Base-by-base conservation (phyloP, 2,329 filamentous ascomycete genomes). In the Aureobasidium lini region DNA sequence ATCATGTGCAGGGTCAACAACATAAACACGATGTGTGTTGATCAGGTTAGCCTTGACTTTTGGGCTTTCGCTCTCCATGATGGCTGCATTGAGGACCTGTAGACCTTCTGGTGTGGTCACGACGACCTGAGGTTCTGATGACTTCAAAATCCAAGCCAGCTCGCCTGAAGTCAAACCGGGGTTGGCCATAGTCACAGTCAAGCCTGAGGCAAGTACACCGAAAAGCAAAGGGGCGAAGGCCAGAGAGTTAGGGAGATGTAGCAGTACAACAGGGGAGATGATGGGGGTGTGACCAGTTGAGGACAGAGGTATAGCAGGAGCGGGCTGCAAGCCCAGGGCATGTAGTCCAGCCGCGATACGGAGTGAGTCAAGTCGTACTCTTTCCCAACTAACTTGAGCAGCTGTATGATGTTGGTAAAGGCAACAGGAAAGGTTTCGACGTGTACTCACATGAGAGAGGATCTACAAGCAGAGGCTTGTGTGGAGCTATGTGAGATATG, bases 221-320 rank as follows among this genome's bases (percentile, higher is more conserved):
- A 53, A 60, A 23, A 60, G 57, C 11, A 60, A 32, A 23, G 57
- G 57, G 15, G 57, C 48, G n/a, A 53, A 60, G n/a, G 57, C 47
- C 11, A 60, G n/a, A 23, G 47, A 60, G 28, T 60, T 60, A 1
- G 57, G 57, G 2, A 60, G 49, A 16, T 60, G 57, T 15, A 60
- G 39, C 18, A 60, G n/a, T 32, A 60, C 48, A 13, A 60, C 48
- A 8, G 57, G 57, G 3, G 57, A 60, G 40, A 60, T 53, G 48
- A 60, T 54, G 16, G 57, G 40, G 16, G 40, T 44, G 18, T 44
- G 18, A 10, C 39, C 16, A 11, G 32, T 16, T 5, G 47, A 23
- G 1, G 48, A 32, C 6, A 32, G 31, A 13, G 57, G 49, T 8
- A 31, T 39, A 16, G 48, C 31, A 32, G 46, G 39, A 3, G 48